These are phyloP conservation scores for Ensete glaucum DNA, from an alignment of 176 grass and related monocot species.

Conservation along the genomic window DNA sequence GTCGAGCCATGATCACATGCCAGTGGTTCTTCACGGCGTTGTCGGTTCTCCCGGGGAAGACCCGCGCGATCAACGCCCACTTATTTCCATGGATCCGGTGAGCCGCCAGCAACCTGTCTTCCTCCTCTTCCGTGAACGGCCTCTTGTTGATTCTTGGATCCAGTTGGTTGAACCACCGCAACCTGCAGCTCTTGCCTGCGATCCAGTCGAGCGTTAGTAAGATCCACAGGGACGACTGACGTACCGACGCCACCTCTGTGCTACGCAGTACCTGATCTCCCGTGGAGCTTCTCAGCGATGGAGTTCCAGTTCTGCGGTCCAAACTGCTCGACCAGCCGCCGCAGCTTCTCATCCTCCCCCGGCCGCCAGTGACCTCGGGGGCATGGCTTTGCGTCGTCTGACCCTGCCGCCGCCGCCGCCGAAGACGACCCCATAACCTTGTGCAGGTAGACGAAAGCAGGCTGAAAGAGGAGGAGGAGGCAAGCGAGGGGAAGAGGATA, in stretches of 20 bases:
- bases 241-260: too few relatives aligned
- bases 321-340: slow-evolving; percentile 14
- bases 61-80: slow-evolving; percentile 17
- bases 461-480: background rate
- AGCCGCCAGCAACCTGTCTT: slow-evolving; percentile 15
- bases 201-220: background rate
- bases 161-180: slow-evolving; percentile 24
- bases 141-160: slow-evolving; percentile 22
- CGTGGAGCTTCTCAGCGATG: slow-evolving; percentile 15
- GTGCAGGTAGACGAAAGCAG: background rate
- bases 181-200: slow-evolving; percentile 21
- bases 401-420: background rate
- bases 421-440: background rate
- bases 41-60: slow-evolving; percentile 16
- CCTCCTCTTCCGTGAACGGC: slow-evolving; percentile 22
- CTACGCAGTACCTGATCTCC: slow-evolving; percentile 14
- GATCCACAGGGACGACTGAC: too few relatives aligned
- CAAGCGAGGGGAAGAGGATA: background rate
- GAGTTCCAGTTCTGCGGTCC: slow-evolving; percentile 32
- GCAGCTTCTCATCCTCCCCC: slow-evolving; percentile 15
- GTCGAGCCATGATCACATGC: slow-evolving; percentile 18
- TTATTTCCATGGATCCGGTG: slow-evolving; percentile 21
- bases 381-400: background rate
- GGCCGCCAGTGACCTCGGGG: slow-evolving; percentile 20
- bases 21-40: slow-evolving; percentile 27